phyloP scores from a whole-genome alignment of 2,329 filamentous ascomycete genomes.

The Cercospora sp. region DNA sequence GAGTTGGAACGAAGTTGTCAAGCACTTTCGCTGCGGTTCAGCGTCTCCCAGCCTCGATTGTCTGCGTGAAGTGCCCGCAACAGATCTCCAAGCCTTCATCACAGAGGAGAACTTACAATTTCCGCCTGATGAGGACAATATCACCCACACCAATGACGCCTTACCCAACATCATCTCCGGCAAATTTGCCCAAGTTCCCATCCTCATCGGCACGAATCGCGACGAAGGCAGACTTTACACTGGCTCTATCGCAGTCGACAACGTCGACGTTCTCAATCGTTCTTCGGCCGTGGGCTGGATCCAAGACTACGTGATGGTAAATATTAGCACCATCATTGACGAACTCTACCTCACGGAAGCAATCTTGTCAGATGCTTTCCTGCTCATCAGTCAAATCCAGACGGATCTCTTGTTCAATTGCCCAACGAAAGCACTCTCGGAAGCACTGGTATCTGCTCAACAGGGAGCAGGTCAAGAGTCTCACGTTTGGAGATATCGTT shows the following conservation, averaged over 20 bases:
- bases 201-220: conserved; percentile 31
- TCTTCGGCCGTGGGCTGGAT: neutral
- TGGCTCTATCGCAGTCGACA: neutral
- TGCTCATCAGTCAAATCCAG: neutral
- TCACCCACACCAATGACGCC: conserved; percentile 45
- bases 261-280: neutral
- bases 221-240: conserved; percentile 31
- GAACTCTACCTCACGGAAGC: neutral
- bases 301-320: neutral
- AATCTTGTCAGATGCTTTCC: neutral
- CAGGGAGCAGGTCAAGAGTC: neutral
- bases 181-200: conserved; percentile 20
- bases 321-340: neutral
- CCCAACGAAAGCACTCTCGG: neutral
- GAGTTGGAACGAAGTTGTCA: conserved; percentile 12
- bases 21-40: conserved; percentile 13
- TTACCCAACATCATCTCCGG: conserved; percentile 3
- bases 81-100: conserved; percentile 15
- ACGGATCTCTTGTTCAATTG: neutral
- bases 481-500: neutral
- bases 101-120: conserved; percentile 24
- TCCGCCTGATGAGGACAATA: conserved; percentile 9
- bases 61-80: conserved; percentile 15
- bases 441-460: neutral
- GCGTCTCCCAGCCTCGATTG: conserved; percentile 11